Evolutionary conservation across 108 stramenopile species (phyloP).

Genomic region (Seminavis robusta): DNA sequence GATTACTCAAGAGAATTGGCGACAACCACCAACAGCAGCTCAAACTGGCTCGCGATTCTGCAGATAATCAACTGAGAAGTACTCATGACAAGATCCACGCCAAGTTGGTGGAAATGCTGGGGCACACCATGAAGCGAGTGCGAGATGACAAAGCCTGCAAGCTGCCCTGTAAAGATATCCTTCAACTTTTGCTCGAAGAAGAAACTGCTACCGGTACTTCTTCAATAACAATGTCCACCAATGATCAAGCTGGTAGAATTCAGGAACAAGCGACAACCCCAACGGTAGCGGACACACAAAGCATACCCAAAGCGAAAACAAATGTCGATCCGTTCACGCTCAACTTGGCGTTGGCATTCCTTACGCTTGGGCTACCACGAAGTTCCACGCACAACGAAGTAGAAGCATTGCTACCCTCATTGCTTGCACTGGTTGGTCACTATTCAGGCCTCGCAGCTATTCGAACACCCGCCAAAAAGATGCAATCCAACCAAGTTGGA

Average conservation of each 20-base stretch:
- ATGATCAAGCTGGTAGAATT: neutral
- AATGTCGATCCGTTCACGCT: slow-evolving; percentile 62
- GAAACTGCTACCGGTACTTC: too few species aligned
- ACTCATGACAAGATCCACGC: slow-evolving; percentile 51
- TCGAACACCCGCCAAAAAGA: slow-evolving; percentile 15
- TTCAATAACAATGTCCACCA: neutral
- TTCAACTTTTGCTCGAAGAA: slow-evolving; percentile 30
- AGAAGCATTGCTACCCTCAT: slow-evolving; percentile 46
- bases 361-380: slow-evolving; percentile 68
- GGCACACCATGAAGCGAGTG: slow-evolving; percentile 77
- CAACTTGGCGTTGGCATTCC: slow-evolving; percentile 68
- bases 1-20: slow-evolving; percentile 67
- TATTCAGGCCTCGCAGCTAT: slow-evolving; percentile 10
- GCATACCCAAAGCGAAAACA: neutral
- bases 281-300: too few species aligned
- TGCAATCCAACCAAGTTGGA: slow-evolving; percentile 55
- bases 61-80: neutral
- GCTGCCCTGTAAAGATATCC: slow-evolving; percentile 54
- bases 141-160: slow-evolving; percentile 44
- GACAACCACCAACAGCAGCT: slow-evolving; percentile 50
- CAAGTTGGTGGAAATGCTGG: slow-evolving; percentile 69
- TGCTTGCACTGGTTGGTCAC: slow-evolving; percentile 42
- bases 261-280: too few species aligned
- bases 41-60: neutral
- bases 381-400: slow-evolving; percentile 23